phyloP scores from a whole-genome alignment of 2,329 filamentous ascomycete species.

The Esteya vermicola region DNA sequence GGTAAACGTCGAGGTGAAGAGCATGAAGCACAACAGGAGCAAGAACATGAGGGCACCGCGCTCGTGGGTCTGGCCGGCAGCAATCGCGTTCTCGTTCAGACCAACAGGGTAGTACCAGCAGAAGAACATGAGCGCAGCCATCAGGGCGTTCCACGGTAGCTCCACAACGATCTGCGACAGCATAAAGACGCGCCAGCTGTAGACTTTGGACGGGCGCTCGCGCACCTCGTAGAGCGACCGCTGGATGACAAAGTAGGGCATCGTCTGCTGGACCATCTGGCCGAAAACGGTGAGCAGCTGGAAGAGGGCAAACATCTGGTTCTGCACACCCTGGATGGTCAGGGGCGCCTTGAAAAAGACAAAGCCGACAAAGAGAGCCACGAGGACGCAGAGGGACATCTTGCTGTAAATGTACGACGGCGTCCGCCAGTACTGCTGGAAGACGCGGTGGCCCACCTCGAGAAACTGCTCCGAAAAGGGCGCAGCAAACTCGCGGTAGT shows the following conservation, averaged over 20 bases:
- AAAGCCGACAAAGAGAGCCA: conserved; percentile 67
- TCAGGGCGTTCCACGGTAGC: conserved; percentile 70
- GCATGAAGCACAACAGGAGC: conserved; percentile 61
- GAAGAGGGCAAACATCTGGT: conserved; percentile 79
- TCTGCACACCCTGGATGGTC: conserved; percentile 65
- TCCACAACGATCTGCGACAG: conserved; percentile 72
- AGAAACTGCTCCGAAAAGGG: conserved; percentile 54
- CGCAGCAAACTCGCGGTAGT: conserved; percentile 63
- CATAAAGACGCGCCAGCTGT: conserved; percentile 78
- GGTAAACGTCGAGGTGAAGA: conserved; percentile 60
- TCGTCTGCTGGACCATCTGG: conserved; percentile 63
- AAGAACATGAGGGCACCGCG: conserved; percentile 71
- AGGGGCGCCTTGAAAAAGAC: conserved; percentile 61
- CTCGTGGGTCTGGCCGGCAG: conserved; percentile 45
- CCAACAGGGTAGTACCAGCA: conserved; percentile 80
- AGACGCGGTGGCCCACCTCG: conserved; percentile 59
- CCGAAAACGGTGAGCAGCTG: conserved; percentile 73
- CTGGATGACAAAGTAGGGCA: conserved; percentile 77
- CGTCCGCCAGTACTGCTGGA: conserved; percentile 74
- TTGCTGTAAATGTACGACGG: conserved; percentile 85
- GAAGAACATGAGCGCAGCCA: conserved; percentile 49
- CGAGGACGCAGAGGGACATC: conserved; percentile 47
- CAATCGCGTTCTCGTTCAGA: conserved; percentile 54
- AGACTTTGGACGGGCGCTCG: conserved; percentile 71
- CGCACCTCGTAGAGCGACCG: conserved; percentile 72